Conservation (phyloP, 768 basidiomycete species). For the Pulveroboletus sp. region DNA sequence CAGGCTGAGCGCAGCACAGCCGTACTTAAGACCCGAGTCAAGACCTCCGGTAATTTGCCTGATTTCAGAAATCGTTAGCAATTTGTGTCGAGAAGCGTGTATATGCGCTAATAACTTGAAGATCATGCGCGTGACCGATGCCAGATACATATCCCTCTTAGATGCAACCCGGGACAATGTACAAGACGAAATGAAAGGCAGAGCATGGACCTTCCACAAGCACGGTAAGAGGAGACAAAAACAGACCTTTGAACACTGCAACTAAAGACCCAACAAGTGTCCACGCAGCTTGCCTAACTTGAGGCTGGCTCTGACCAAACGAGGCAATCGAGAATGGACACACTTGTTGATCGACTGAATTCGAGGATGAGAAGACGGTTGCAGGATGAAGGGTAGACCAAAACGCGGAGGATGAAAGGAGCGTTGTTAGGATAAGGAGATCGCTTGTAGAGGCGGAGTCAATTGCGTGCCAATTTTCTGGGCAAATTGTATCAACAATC, state of each 20-base stretch:
- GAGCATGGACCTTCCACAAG: neutral
- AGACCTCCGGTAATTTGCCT: constrained; percentile 23
- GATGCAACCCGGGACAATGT: neutral
- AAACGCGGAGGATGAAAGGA: constrained; percentile 36
- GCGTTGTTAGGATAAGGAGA: neutral
- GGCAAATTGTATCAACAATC: neutral
- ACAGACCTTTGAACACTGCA: constrained; percentile 45
- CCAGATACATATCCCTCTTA: neutral
- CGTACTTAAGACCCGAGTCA: constrained; percentile 47
- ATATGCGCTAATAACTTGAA: neutral
- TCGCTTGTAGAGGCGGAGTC: neutral
- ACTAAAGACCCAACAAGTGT: constrained; percentile 41
- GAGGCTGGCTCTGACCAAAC: constrained; percentile 63
- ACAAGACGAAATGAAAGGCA: neutral
- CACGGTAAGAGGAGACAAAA: neutral
- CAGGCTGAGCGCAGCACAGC: constrained; percentile 65
- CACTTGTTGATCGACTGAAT: constrained; percentile 28
- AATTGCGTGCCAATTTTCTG: constrained; percentile 16
- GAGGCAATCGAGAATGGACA: constrained; percentile 15
- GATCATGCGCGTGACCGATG: neutral
- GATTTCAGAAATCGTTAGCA: constrained; percentile 2
- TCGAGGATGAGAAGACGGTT: constrained; percentile 36
- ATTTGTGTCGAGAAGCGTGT: constrained; percentile 2
- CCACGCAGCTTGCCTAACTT: constrained; percentile 73
- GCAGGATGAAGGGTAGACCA: constrained; percentile 58